These are phyloP conservation scores for Phialemoniopsis sp. DNA, from an alignment of 2,329 filamentous ascomycete genomes.

Conservation along the genomic window DNA sequence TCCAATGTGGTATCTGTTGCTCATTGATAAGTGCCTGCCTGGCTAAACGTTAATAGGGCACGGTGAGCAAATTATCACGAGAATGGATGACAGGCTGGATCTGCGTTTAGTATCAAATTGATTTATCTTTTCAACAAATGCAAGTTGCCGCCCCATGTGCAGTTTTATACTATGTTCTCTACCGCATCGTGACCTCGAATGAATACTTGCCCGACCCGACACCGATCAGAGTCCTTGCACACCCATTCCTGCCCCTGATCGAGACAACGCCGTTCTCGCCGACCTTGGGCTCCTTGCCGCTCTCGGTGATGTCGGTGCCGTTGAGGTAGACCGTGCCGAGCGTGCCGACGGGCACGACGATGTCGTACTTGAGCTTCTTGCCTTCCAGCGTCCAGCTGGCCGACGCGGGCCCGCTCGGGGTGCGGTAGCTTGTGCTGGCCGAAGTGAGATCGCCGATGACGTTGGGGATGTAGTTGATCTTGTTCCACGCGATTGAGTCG, in stretches of 20 bases:
- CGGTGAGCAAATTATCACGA: too few relatives aligned
- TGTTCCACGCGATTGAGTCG: constrained; percentile 2
- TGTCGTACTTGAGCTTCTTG: constrained; percentile 1
- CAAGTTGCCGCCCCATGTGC: too few relatives aligned
- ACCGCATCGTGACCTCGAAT: constrained; percentile 1
- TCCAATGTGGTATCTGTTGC: too few relatives aligned
- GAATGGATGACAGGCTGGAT: too few relatives aligned
- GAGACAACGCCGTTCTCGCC: constrained; percentile 2
- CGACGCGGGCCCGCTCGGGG: constrained; percentile 1
- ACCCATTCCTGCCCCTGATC: background rate
- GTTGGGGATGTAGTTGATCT: constrained; percentile 4
- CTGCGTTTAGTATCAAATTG: too few relatives aligned
- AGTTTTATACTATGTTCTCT: too few relatives aligned
- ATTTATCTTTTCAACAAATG: too few relatives aligned
- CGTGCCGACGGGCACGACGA: constrained; percentile 4
- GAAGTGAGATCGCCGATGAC: constrained; percentile 7
- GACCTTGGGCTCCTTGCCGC: background rate
- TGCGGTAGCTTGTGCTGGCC: constrained; percentile 6
- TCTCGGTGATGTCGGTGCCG: constrained; percentile 1
- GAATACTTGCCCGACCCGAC: constrained; percentile 5
- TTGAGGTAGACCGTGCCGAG: constrained; percentile 1
- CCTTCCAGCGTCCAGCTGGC: constrained; percentile 5
- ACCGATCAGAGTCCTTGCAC: background rate
- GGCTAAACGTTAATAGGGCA: too few relatives aligned
- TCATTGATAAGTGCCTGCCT: too few relatives aligned